Conservation (phyloP, 2,329 filamentous ascomycete genomes). For the Ophiostoma quercus region DNA sequence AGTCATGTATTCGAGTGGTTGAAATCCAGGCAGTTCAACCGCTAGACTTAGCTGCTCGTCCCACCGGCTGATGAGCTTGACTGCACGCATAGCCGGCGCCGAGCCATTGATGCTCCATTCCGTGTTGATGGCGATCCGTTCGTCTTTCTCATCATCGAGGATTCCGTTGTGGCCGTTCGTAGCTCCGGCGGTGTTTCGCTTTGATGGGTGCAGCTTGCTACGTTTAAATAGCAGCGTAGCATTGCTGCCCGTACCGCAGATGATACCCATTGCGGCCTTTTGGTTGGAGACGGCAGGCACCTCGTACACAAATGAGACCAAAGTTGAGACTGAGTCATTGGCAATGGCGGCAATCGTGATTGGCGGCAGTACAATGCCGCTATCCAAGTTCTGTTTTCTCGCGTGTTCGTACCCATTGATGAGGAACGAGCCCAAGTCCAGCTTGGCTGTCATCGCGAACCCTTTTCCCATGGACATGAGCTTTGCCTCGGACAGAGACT, state of each 20-base stretch:
- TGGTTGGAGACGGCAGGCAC: constrained; percentile 56
- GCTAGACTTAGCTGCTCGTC: constrained; percentile 61
- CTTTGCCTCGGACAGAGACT: constrained; percentile 56
- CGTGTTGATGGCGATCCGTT: constrained; percentile 67
- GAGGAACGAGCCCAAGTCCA: constrained; percentile 57
- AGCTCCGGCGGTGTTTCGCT: constrained; percentile 46
- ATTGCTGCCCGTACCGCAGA: constrained; percentile 76
- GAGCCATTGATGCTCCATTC: constrained; percentile 79
- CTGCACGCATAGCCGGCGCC: constrained; percentile 58
- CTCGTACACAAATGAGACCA: constrained; percentile 71
- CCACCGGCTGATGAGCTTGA: constrained; percentile 64
- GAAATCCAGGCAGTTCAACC: constrained; percentile 68
- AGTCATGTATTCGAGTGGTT: constrained; percentile 81
- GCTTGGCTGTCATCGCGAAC: constrained; percentile 56
- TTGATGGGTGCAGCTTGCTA: constrained; percentile 55
- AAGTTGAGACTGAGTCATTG: constrained; percentile 74
- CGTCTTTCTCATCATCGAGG: neutral
- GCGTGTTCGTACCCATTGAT: constrained; percentile 53
- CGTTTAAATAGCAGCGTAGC: constrained; percentile 70
- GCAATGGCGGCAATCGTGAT: constrained; percentile 71
- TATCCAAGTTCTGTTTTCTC: constrained; percentile 28
- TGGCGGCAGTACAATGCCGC: constrained; percentile 47
- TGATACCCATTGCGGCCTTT: constrained; percentile 70
- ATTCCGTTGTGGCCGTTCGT: constrained; percentile 39
- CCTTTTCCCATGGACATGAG: constrained; percentile 68